Base-by-base conservation (phyloP, 257 asterid genomes). In the Galeopsis tetrahit region DNA sequence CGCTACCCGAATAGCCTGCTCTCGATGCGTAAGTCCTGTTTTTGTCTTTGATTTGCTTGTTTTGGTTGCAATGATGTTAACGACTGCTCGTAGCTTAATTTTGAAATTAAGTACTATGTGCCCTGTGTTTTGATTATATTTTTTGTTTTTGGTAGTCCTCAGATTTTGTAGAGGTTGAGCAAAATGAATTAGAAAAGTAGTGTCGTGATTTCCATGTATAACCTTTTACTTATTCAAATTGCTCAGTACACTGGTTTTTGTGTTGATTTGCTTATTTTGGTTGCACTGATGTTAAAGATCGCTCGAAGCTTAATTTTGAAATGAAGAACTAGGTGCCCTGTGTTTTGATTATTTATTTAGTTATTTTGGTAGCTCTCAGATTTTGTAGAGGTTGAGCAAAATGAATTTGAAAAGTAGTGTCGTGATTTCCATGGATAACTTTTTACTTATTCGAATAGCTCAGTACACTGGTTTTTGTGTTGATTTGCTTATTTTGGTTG, bases 1-100 rank as follows among this genome's bases (percentile, higher is more conserved):
- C 63, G 65, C 78, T 72, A 35, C 81, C 35, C 80, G 76, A 10
- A 34, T 80, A 7, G 5, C 70, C 61, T 46, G n/a, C 17, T 77
- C 77, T 38, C 87, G 96, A 82, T 83, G 78, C 51, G 97, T 93
- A 82, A 85, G 87, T 48, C 31, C 44, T 38, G 28, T 57, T 17
- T 31, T 21, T 21, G 28, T 21, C 28, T 21, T 28, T 40, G 11
- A 42, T 13, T 40, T 52, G 66, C 61, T 69, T 61, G 66, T 35
- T 43, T 33, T n/a, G 31, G 10, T 17, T 43, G 53, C 61, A 34
- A 13, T 15, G 36, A 15, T 39, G 39, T 42, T 34, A n/a, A 33
- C 52, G 48, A 43, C 40, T 7, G 48, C 9, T 63, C 10, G 66
- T 58, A 2, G 72, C 64, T 60, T 65, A 14, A 33, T 69, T 53